Percentiles rank a stretch among this genome's conserved stretches.
phyloP scores from a whole-genome alignment of 2,329 filamentous ascomycete genomes.

The Bisporella sp. region DNA sequence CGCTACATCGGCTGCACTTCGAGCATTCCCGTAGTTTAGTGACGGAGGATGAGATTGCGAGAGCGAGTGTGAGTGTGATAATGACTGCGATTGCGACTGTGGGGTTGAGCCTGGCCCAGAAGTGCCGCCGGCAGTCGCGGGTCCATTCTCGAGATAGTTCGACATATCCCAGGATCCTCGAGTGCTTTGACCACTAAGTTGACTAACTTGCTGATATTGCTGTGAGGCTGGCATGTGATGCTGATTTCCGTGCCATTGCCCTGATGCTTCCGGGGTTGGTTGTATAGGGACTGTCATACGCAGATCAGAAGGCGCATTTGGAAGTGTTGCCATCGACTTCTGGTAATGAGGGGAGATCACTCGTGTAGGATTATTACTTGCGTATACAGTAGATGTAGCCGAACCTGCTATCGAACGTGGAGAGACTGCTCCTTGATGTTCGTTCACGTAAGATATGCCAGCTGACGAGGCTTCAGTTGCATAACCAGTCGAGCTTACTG shows the following conservation, averaged over 20 bases:
- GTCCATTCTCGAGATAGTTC: slow-evolving; percentile 24
- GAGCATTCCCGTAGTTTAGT: slow-evolving; percentile 16
- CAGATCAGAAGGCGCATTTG: slow-evolving; percentile 23
- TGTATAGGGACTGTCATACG: slow-evolving; percentile 15
- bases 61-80: not conserved
- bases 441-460: slow-evolving; percentile 19
- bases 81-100: not conserved
- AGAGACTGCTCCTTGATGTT: slow-evolving; percentile 25
- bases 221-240: slow-evolving; percentile 23
- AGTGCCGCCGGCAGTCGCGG: slow-evolving; percentile 21
- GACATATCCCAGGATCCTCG: slow-evolving; percentile 27
- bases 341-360: slow-evolving; percentile 22
- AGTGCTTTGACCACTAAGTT: slow-evolving; percentile 12
- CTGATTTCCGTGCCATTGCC: slow-evolving; percentile 19
- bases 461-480: slow-evolving; percentile 21
- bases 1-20: slow-evolving; percentile 18
- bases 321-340: slow-evolving; percentile 17
- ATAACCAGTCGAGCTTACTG: slow-evolving; percentile 27
- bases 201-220: slow-evolving; percentile 15
- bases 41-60: slow-evolving; percentile 4
- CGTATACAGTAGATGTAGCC: slow-evolving; percentile 21
- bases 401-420: slow-evolving; percentile 25
- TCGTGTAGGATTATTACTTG: slow-evolving; percentile 17
- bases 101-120: slow-evolving; percentile 3
- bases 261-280: slow-evolving; percentile 18